A percentile compares a stretch with the other conserved stretches of the same genome.
phyloP scores from a whole-genome alignment of 2,329 filamentous ascomycete genomes.

The Verticillium nubilum region DNA sequence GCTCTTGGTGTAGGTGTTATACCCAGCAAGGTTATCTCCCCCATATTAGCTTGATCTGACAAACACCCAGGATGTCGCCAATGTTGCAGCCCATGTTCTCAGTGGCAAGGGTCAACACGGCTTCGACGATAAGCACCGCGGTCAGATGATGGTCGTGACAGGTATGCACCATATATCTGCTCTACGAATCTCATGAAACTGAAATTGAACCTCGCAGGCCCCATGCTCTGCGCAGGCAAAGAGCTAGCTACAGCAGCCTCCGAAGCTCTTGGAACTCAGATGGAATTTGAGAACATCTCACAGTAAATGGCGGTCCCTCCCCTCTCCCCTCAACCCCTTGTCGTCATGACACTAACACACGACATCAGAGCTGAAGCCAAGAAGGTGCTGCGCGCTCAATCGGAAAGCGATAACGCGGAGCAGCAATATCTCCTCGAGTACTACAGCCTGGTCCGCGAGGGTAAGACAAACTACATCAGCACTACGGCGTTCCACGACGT shows the following conservation, averaged over 20 bases:
- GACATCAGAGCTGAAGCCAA: slow-evolving; percentile 11
- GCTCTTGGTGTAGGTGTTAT: slow-evolving; percentile 33
- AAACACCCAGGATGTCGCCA: slow-evolving; percentile 36
- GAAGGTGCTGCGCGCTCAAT: slow-evolving; percentile 21
- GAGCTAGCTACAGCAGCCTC: slow-evolving; percentile 41
- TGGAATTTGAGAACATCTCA: slow-evolving; percentile 40
- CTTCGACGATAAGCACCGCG: slow-evolving; percentile 43
- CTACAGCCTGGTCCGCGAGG: slow-evolving; percentile 45
- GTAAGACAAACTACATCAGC: slow-evolving; percentile 48
- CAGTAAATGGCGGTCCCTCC: slow-evolving; percentile 29
- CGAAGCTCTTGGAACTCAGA: slow-evolving; percentile 32
- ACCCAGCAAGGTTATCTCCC: background rate
- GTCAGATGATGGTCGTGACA: slow-evolving; percentile 46
- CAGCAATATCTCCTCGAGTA: slow-evolving; percentile 44
- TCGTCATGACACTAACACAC: background rate
- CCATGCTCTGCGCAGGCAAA: slow-evolving; percentile 37
- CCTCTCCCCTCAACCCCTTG: background rate
- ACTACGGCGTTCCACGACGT: slow-evolving; percentile 44
- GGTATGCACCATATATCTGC: slow-evolving; percentile 24
- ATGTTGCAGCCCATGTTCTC: slow-evolving; percentile 41
- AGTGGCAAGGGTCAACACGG: slow-evolving; percentile 41
- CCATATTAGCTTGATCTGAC: background rate
- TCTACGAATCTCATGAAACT: too few relatives aligned
- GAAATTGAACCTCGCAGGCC: slow-evolving; percentile 23
- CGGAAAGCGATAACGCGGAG: slow-evolving; percentile 30